Evolutionary conservation across 371 early-diverging fungal species (phyloP).

Genomic region (Actinomortierella ambigua): DNA sequence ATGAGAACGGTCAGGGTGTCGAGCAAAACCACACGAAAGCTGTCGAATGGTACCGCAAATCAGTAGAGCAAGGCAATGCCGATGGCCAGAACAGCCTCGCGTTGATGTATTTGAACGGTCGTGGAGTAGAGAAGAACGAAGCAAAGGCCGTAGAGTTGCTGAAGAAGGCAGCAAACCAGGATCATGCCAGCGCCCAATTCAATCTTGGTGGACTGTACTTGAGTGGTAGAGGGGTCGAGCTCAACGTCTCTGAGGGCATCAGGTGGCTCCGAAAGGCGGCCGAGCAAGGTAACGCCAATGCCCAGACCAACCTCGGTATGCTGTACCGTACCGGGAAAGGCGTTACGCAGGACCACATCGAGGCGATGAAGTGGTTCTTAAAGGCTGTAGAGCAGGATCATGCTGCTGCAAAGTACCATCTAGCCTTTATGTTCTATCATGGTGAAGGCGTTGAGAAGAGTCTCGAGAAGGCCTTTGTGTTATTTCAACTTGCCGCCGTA

Average conservation of each 20-base stretch:
- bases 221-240: conserved; percentile 65
- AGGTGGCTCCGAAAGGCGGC: conserved; percentile 54
- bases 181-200: conserved; percentile 80
- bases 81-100: conserved; percentile 80
- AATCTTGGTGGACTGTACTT: conserved; percentile 74
- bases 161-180: conserved; percentile 73
- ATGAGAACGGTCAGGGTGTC: conserved; percentile 82
- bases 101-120: conserved; percentile 80
- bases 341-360: conserved; percentile 60
- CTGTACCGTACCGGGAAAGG: conserved; percentile 83
- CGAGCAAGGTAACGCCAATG: conserved; percentile 64
- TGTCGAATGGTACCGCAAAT: conserved; percentile 68
- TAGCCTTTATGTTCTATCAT: conserved; percentile 82
- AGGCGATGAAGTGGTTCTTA: conserved; percentile 71
- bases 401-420: conserved; percentile 77
- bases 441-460: conserved; percentile 72
- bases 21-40: conserved; percentile 66
- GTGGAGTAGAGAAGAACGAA: conserved; percentile 66
- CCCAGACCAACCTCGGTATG: conserved; percentile 76
- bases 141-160: conserved; percentile 75
- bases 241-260: conserved; percentile 57
- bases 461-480: conserved; percentile 61
- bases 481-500: conserved; percentile 70
- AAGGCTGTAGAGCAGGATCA: conserved; percentile 64
- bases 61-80: conserved; percentile 73